Base-by-base conservation (phyloP, 73 alveolate species). In the Paramecium octaurelia region DNA sequence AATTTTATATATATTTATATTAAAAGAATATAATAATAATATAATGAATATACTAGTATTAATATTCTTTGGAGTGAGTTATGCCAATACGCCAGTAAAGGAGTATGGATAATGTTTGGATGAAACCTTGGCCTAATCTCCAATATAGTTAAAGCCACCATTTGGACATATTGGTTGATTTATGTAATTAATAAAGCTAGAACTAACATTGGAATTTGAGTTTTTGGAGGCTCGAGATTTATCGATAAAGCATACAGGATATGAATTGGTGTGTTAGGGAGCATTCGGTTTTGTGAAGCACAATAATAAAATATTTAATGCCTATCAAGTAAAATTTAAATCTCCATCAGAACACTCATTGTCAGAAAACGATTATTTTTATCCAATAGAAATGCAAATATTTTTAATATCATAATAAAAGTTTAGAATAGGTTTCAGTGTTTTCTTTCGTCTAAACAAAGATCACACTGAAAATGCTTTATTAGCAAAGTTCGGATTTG, bases 321-420 rank as follows among this genome's bases (percentile, higher is more conserved):
- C 59, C 20, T 75, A 75, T 75, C 58, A 36, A 40, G 88, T 75
- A 31, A 75, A 75, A 40, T 75, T 75, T 75, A 75, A 75, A 75
- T 75, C 88, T 31, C 88, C 88, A 34, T 75, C 88, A 75, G 88
- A 75, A 75, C 88, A 75, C n/a, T 75, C 88, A 75, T 36, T 75
- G 48, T 75, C 88, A 36, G 88, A 75, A 75, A 75, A 75, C 88
- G 88, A 75, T 75, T 75, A 75, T 75, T 75, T 75, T 75, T 75
- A 75, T 36, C 88, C 88, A 36, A 31, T 75, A 75, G 88, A 75
- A 75, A 75, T 75, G 88, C 60, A 75, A 75, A 75, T 75, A 34
- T 75, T 75, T 40, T 75, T 75, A 34, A 75, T 75, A 36, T 75
- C 88, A 29, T 36, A 34, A 40, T 34, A 75, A 36, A 75, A 75